phyloP scores from a whole-genome alignment of 2,329 filamentous ascomycete genomes.

The Colletotrichum limetticola region DNA sequence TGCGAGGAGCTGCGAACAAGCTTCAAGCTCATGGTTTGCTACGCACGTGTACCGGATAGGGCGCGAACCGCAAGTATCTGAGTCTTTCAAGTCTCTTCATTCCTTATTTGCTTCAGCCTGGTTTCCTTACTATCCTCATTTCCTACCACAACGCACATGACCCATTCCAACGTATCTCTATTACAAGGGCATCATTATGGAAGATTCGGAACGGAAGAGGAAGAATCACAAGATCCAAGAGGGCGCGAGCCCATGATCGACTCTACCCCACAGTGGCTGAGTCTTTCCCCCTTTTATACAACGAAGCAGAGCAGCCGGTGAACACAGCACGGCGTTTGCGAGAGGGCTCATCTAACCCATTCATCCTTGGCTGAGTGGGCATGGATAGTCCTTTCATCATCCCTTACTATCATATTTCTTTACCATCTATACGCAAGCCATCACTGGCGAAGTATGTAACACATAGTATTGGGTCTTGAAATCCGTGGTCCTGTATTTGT shows the following conservation, averaged over 20 bases:
- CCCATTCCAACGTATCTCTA: conserved; percentile 1
- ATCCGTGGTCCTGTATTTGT: not conserved
- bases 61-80: conserved; percentile 60
- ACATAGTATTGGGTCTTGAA: conserved; percentile 15
- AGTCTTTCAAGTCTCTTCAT: not conserved
- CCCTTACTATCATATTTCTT: conserved; percentile 4
- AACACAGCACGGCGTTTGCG: conserved; percentile 25
- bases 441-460: conserved; percentile 18
- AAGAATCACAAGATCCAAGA: conserved; percentile 31
- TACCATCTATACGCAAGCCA: not conserved
- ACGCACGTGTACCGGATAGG: conserved; percentile 82
- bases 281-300: not conserved
- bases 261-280: not conserved
- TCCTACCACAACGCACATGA: not conserved
- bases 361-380: not conserved
- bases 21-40: conserved; percentile 90
- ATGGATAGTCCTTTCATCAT: not conserved
- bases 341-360: not conserved
- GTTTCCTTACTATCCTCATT: not conserved
- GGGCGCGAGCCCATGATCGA: conserved; percentile 29
- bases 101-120: conserved; percentile 6
- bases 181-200: conserved; percentile 7
- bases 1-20: conserved; percentile 89
- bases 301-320: conserved; percentile 23
- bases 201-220: conserved; percentile 4